Evolutionary conservation across 495 filamentous ascomycete genomes (phyloP).

Genomic region (Parathielavia appendiculata): DNA sequence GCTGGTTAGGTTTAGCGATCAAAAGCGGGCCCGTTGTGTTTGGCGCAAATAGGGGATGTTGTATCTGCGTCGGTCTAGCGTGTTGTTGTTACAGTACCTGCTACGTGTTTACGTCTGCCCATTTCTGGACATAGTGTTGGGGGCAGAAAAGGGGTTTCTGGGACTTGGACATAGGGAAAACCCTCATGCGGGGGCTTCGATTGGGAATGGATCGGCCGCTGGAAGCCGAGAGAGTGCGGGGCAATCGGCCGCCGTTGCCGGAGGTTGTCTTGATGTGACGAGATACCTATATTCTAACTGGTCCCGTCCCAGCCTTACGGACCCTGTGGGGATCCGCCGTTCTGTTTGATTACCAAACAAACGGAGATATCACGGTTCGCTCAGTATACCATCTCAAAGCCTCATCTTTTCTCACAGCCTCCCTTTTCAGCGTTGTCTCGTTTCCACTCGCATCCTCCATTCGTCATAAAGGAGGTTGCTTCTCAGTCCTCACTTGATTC

Average conservation of each 20-base stretch:
- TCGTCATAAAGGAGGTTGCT: too few species aligned
- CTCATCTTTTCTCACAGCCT: too few species aligned
- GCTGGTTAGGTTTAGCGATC: slow-evolving; percentile 13
- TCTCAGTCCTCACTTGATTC: too few species aligned
- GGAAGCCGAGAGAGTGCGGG: slow-evolving; percentile 5
- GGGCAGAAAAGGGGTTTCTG: too few species aligned
- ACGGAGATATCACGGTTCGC: too few species aligned
- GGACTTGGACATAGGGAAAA: background rate
- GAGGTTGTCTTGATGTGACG: background rate
- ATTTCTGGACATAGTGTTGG: background rate
- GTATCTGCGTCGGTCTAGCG: background rate
- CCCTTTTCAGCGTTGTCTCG: too few species aligned
- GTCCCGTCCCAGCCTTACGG: background rate
- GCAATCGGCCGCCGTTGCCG: background rate
- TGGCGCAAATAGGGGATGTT: background rate
- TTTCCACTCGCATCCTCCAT: too few species aligned
- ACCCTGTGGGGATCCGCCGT: too few species aligned
- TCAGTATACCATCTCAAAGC: too few species aligned
- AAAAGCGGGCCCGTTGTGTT: background rate
- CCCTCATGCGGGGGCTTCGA: background rate
- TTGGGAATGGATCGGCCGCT: background rate
- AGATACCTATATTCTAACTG: background rate
- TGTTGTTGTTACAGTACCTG: background rate
- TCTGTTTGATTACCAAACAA: too few species aligned
- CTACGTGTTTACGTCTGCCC: background rate